These are phyloP conservation scores for Crithidia bombi DNA, from an alignment of 208 protist genomes.

Conservation along the genomic window DNA sequence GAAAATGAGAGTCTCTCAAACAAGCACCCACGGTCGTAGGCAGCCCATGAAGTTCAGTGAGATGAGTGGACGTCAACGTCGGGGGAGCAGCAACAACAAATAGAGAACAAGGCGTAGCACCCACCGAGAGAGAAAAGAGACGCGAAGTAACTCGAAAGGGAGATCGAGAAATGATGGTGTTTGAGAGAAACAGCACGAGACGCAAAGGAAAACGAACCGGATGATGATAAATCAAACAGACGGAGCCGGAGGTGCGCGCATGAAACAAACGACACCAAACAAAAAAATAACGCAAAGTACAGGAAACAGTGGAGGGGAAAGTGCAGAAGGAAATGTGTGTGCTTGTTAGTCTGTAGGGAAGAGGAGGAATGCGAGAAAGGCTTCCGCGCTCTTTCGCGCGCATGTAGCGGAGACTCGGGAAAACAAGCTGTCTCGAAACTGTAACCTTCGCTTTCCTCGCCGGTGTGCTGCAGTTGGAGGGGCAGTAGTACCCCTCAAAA, in stretches of 20 bases:
- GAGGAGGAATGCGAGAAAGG: no score
- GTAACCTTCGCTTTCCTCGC: no score
- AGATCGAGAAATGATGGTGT: no score
- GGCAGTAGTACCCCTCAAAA: not conserved
- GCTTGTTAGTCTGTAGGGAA: not conserved
- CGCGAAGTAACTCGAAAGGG: no score
- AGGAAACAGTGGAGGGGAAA: not conserved
- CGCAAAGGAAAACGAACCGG: no score
- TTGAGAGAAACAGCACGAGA: no score
- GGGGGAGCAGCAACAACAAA: constrained; percentile 12
- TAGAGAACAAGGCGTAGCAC: not conserved
- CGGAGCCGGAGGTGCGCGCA: not conserved
- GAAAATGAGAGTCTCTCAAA: no score
- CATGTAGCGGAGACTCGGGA: no score
- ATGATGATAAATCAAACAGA: no score
- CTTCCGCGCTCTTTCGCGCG: no score
- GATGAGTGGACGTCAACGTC: not conserved
- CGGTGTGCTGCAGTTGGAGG: not conserved
- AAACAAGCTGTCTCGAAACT: no score
- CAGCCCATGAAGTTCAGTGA: not conserved
- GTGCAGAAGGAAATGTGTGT: not conserved
- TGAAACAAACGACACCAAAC: not conserved
- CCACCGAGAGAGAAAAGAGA: no score
- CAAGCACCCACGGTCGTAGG: not conserved
- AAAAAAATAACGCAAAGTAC: not conserved